Evolutionary conservation across 2,329 filamentous ascomycete genomes (phyloP).

Genomic region (Cadophora sp.): DNA sequence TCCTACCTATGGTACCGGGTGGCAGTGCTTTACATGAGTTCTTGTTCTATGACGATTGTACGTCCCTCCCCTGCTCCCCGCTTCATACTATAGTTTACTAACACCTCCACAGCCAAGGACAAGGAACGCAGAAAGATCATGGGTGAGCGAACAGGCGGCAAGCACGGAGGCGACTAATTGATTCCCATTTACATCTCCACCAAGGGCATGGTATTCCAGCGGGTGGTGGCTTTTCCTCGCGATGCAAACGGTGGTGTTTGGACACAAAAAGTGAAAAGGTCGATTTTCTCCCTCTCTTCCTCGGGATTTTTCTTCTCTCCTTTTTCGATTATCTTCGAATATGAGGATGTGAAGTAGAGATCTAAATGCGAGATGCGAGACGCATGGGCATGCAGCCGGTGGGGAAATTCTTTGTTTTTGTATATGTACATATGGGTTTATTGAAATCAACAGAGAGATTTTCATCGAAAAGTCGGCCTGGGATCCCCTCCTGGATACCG

Average conservation of each 20-base stretch:
- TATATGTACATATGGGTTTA: constrained; percentile 20
- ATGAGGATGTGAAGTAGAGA: too few relatives aligned
- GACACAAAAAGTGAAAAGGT: constrained; percentile 18
- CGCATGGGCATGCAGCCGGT: not conserved
- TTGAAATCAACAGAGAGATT: not conserved
- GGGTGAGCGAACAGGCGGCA: constrained; percentile 61
- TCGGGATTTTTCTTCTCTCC: too few relatives aligned
- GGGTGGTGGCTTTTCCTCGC: constrained; percentile 2
- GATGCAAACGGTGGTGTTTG: constrained; percentile 14
- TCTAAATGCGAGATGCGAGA: not conserved
- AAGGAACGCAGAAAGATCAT: constrained; percentile 71
- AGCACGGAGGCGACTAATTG: constrained; percentile 34
- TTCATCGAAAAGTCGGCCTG: not conserved
- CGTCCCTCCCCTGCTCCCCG: constrained; percentile 44
- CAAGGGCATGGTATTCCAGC: constrained; percentile 6
- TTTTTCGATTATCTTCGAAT: not conserved
- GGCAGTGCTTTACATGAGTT: constrained; percentile 92
- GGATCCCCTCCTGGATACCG: too few relatives aligned
- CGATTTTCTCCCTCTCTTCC: not conserved
- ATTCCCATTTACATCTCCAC: constrained; percentile 4
- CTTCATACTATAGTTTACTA: constrained; percentile 43
- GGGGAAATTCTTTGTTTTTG: not conserved
- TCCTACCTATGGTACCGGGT: constrained; percentile 96
- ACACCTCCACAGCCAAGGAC: constrained; percentile 65
- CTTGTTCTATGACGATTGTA: constrained; percentile 83